Conservation (phyloP, 23 red algal genomes). For the Cyanidium caldarium region DNA sequence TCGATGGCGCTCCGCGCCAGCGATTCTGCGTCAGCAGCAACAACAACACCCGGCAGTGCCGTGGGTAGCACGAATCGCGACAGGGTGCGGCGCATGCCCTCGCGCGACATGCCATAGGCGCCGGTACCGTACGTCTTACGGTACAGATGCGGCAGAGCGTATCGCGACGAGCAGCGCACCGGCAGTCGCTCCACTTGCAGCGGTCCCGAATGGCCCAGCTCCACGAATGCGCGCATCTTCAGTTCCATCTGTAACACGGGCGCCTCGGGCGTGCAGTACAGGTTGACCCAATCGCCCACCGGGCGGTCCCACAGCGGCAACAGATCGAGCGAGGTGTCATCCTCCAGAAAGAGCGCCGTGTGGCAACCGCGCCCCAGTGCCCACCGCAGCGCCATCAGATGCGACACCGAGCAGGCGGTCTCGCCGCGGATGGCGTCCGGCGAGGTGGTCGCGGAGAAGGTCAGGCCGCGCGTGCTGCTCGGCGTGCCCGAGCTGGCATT, state of each 20-base stretch:
- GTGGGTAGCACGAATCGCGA: neutral
- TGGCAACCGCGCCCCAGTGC: neutral
- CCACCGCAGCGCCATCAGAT: neutral
- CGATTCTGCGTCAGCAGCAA: no score
- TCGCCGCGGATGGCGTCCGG: neutral
- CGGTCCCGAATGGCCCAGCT: neutral
- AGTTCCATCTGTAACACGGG: constrained; percentile 3
- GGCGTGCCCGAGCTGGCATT: neutral
- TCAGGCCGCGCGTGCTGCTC: neutral
- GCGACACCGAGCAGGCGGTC: neutral
- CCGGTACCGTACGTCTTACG: neutral
- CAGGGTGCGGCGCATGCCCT: neutral
- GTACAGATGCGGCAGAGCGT: neutral
- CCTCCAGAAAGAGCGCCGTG: neutral
- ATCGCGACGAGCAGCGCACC: neutral
- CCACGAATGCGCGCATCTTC: neutral
- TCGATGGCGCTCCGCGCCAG: neutral
- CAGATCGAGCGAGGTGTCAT: constrained; percentile 2
- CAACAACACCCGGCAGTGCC: neutral
- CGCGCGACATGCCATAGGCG: neutral
- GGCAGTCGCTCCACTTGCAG: neutral
- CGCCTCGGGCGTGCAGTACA: neutral
- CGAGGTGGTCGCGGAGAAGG: neutral
- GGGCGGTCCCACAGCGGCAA: neutral
- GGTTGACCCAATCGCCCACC: neutral